Percentiles rank a stretch among this genome's conserved stretches.
Evolutionary conservation across 352 stramenopile genomes (phyloP).

Genomic region (Globisporangium acanthophoron): DNA sequence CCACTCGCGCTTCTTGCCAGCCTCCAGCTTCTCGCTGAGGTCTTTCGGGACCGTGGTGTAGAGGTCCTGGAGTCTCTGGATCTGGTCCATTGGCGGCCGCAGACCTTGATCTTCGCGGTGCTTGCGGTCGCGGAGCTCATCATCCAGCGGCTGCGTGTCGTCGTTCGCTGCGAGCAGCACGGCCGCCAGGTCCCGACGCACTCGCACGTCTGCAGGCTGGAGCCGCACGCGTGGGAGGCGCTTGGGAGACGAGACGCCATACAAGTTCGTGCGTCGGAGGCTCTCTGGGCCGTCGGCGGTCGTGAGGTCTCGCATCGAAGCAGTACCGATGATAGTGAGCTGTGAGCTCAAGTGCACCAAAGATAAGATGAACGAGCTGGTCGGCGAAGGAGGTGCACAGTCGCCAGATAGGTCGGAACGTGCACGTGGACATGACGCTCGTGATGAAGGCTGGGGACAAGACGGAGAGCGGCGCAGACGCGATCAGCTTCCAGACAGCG

Average conservation of each 20-base stretch:
- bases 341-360: too few species aligned
- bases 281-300: constrained; percentile 13
- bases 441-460: constrained; percentile 24
- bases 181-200: constrained; percentile 30
- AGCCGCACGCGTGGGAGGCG: constrained; percentile 31
- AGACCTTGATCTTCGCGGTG: constrained; percentile 38
- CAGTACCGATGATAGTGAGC: too few species aligned
- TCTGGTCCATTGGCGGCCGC: constrained; percentile 43
- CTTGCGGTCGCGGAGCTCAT: constrained; percentile 50
- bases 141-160: constrained; percentile 20
- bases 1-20: constrained; percentile 24
- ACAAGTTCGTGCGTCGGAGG: constrained; percentile 34
- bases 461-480: background rate
- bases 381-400: constrained; percentile 28
- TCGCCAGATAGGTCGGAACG: constrained; percentile 43
- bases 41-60: constrained; percentile 43
- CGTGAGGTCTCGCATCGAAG: background rate
- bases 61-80: constrained; percentile 38
- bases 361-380: too few species aligned
- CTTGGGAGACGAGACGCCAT: constrained; percentile 26
- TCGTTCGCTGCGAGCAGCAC: constrained; percentile 17
- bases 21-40: constrained; percentile 10
- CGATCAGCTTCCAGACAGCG: constrained; percentile 24
- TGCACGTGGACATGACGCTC: constrained; percentile 59
- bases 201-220: constrained; percentile 29